phyloP scores from a whole-genome alignment of 805 yeast genomes.

The Priceomyces castillae region DNA sequence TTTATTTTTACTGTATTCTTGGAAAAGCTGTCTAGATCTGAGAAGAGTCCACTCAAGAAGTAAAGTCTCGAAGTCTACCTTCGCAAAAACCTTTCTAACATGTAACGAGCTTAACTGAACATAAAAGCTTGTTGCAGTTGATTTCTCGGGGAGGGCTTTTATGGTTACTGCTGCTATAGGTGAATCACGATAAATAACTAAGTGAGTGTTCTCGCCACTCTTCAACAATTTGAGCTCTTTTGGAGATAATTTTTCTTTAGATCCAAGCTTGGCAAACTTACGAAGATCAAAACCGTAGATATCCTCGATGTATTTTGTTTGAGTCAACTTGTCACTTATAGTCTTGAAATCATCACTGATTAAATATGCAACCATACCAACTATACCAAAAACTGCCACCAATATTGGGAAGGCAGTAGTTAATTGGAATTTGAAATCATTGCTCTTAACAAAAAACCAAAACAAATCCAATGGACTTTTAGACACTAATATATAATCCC shows the following conservation, averaged over 20 bases:
- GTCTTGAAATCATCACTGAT: slow-evolving; percentile 48
- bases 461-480: slow-evolving; percentile 31
- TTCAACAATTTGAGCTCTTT: slow-evolving; percentile 24
- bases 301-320: slow-evolving; percentile 20
- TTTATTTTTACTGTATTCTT: slow-evolving; percentile 24
- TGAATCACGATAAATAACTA: slow-evolving; percentile 61
- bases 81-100: slow-evolving; percentile 64
- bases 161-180: slow-evolving; percentile 66
- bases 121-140: slow-evolving; percentile 40
- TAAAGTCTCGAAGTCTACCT: slow-evolving; percentile 62
- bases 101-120: slow-evolving; percentile 58
- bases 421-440: slow-evolving; percentile 23
- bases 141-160: slow-evolving; percentile 37
- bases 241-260: slow-evolving; percentile 14
- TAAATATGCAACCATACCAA: slow-evolving; percentile 38
- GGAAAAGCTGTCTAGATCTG: slow-evolving; percentile 43
- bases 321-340: slow-evolving; percentile 29
- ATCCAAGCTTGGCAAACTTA: slow-evolving; percentile 39
- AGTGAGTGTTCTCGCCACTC: slow-evolving; percentile 48
- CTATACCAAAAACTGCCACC: slow-evolving; percentile 33
- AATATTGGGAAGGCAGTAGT: slow-evolving; percentile 35
- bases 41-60: slow-evolving; percentile 58
- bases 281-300: slow-evolving; percentile 53
- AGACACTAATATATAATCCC: slow-evolving; percentile 30
- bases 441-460: slow-evolving; percentile 17